Base-by-base conservation (phyloP, 257 asterid genomes). In the Misopates orontium region DNA sequence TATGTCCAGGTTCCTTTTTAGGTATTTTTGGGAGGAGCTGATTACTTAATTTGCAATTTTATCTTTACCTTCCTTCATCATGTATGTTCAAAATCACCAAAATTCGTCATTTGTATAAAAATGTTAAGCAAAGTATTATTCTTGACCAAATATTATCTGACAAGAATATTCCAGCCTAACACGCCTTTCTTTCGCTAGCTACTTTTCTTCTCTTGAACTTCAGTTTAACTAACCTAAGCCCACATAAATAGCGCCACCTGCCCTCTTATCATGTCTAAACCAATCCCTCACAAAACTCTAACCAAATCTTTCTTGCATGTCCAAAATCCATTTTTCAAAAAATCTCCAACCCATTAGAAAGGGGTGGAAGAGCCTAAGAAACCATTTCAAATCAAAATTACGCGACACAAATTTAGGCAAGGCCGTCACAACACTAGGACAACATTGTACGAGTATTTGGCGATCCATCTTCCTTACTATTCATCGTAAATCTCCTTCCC, bases 341-440 rank as follows among this genome's bases (percentile, higher is more conserved):
- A 85, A 77, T 48, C 74, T 77, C 72, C 19, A 49, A 17, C 80
- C 81, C 60, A 64, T 79, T 60, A 80, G 48, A 70, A 79, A 68
- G 12, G 75, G 77, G 51, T 78, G 78, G 78, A 77, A 71, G 58
- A 76, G 68, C 74, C 73, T 76, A 60, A 62, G 67, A 25, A 56
- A 40, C 73, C 69, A 61, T 40, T 63, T 76, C 51, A 73, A 62
- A 70, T 66, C 78, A 2, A 80, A 69, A 50, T 31, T 75, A 10
- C 65, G 20, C 11, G 58, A 73, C 4, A 52, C 75, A n/a, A 77
- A 66, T n/a, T 55, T 76, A 31, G 59, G 57, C 48, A 70, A 59
- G 61, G 8, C 75, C 62, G 16, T 78, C 50, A 73, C 40, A 65
- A 61, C 15, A 62, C 28, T 75, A 52, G 73, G 75, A 68, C 71